Evolutionary conservation across 495 filamentous ascomycete genomes (phyloP).

Genomic region (Choiromyces venosus): DNA sequence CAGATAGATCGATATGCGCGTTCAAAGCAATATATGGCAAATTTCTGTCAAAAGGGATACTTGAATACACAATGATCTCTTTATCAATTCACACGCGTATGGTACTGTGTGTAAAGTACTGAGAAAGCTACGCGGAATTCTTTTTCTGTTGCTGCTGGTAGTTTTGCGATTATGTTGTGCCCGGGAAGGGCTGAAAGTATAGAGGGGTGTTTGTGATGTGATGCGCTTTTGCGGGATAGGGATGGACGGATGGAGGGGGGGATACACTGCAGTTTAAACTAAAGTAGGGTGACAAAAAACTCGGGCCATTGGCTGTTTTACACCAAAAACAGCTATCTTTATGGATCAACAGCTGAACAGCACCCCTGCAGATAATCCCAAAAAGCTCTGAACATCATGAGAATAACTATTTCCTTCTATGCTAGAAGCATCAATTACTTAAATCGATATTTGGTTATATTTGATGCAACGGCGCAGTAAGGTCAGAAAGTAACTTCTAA

Average conservation of each 20-base stretch:
- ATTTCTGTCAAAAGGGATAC: neutral
- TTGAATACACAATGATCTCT: neutral
- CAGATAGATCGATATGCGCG: neutral
- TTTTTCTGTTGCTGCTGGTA: conserved; percentile 24
- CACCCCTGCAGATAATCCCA: no score
- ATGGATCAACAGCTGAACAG: no score
- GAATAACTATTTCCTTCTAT: no score
- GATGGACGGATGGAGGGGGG: conserved; percentile 12
- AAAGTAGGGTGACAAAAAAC: no score
- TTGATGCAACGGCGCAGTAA: no score
- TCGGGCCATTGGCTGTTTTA: no score
- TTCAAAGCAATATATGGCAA: neutral
- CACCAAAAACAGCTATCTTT: no score
- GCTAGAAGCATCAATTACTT: no score
- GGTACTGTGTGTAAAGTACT: neutral
- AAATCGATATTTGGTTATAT: no score
- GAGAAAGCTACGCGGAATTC: conserved; percentile 11
- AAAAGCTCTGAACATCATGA: no score
- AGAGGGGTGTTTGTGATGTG: neutral
- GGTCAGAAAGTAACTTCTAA: no score
- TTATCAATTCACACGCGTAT: conserved; percentile 17
- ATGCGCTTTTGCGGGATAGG: conserved; percentile 1
- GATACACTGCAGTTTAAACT: conserved; percentile 9
- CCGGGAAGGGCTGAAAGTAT: conserved; percentile 11
- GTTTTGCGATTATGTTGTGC: conserved; percentile 21